These are phyloP conservation scores for Lumnitzera littorea DNA, from an alignment of 345 rosid genomes.

Conservation along the genomic window DNA sequence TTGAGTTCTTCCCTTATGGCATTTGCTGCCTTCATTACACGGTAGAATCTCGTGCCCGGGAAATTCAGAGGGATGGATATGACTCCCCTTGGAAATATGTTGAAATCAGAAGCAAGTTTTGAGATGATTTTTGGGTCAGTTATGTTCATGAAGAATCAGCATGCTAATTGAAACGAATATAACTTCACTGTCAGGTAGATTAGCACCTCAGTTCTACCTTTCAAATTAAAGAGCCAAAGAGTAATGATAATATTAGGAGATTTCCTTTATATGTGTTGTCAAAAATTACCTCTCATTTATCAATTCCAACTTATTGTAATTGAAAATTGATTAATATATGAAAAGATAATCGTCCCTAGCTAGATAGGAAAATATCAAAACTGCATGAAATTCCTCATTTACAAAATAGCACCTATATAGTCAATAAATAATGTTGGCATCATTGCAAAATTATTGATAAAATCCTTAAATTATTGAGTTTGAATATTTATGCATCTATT, in stretches of 20 bases:
- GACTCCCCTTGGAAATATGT: constrained; percentile 4
- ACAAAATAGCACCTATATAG: no score
- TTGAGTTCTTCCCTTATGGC: constrained; percentile 7
- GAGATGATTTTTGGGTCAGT: constrained; percentile 4
- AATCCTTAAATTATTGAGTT: no score
- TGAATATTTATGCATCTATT: no score
- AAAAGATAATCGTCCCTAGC: no score
- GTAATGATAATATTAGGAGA: neutral
- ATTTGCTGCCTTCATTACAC: constrained; percentile 10
- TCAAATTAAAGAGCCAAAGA: neutral
- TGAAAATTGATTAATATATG: no score
- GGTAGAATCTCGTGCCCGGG: constrained; percentile 9
- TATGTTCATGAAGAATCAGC: constrained; percentile 10
- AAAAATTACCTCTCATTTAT: no score
- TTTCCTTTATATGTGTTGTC: no score
- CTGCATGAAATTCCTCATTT: no score
- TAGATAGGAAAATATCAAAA: no score
- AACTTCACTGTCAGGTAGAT: constrained; percentile 1
- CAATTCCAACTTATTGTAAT: no score
- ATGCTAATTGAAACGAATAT: constrained; percentile 10
- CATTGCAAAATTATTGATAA: no score
- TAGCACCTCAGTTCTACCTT: constrained; percentile 13
- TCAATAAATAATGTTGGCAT: no score
- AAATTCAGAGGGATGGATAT: constrained; percentile 8
- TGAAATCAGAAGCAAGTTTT: constrained; percentile 6